Conservation (phyloP, 2,329 filamentous ascomycete species). For the Alternaria solani region DNA sequence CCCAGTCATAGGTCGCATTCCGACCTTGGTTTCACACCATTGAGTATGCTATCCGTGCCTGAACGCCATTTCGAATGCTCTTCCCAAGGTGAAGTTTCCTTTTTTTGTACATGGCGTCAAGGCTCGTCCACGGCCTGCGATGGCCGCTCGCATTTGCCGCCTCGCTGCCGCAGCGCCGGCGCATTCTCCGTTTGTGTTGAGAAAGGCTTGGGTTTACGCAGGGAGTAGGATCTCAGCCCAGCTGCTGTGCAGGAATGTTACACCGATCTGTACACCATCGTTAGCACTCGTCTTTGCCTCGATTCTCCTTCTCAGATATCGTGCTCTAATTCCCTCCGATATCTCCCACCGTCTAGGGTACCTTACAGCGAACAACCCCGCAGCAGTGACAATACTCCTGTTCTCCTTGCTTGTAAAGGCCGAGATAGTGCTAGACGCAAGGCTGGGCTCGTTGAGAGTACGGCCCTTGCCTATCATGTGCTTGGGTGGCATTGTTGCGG, state of each 20-base stretch:
- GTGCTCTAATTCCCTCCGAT: not conserved
- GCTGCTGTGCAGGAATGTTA: constrained; percentile 62
- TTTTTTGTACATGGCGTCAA: constrained; percentile 8
- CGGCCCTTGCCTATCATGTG: constrained; percentile 37
- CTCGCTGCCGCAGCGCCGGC: not conserved
- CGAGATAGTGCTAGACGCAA: constrained; percentile 51
- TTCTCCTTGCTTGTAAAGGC: constrained; percentile 59
- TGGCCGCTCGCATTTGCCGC: not conserved
- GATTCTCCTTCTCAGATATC: not conserved
- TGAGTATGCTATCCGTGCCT: constrained; percentile 2
- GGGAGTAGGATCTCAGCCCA: constrained; percentile 62
- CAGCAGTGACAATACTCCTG: constrained; percentile 57
- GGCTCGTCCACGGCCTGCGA: not conserved
- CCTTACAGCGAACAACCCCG: constrained; percentile 62
- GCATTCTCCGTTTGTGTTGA: not conserved
- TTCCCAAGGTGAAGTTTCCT: not conserved
- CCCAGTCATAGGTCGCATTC: not conserved
- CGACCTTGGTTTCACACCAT: not conserved
- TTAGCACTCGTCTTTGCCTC: constrained; percentile 25
- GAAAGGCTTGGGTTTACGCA: constrained; percentile 47
- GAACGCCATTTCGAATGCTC: constrained; percentile 6
- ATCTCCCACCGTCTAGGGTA: not conserved
- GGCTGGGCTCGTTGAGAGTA: constrained; percentile 47
- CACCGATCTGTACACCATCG: constrained; percentile 53
- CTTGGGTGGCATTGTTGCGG: constrained; percentile 43